Base-by-base conservation (phyloP, 331 rosid species). In the Erythrophleum ivorense region DNA sequence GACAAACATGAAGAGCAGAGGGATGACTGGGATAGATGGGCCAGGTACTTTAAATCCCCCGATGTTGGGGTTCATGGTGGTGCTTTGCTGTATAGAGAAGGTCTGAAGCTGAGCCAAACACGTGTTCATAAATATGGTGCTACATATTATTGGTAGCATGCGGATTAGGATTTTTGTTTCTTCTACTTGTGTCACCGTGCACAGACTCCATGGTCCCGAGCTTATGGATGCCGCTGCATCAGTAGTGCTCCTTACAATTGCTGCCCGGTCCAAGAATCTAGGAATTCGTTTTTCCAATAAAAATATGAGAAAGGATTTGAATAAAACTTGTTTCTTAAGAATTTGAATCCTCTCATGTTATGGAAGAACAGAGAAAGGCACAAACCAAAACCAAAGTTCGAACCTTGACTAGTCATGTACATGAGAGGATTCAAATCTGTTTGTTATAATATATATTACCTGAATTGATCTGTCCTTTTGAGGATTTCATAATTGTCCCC, bases 101-200 rank as follows among this genome's bases (percentile, higher is more conserved):
- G 97, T 94, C 68, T 92, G 97, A 79, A 94, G 97, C 49, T 92
- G 97, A 9, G 97, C 98, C 84, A 92, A 67, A 82, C 98, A 94
- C 14, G 97, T 91, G 80, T 89, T 91, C 91, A 90, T 88, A 70
- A 94, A 92, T 80, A 94, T 88, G 31, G 97, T 94, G 78, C 97
- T 89, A 0, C 93, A 18, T 79, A 94, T 91, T 65, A 94, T 91
- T 31, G 97, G 98, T 12, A 94, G 91, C 97, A 92, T 92, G 36
- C 98, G 89, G 64, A 94, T 80, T 74, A 94, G 64, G 60, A 88
- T 93, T 86, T 94, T 94, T 29, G 97, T 87, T 88, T 94, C 95
- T 88, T 94, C 98, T 33, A 92, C 92, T 84, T 92, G 97, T 71
- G 94, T 91, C n/a, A 92, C 87, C 38, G 98, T 91, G 88, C 98